Conservation (phyloP, 345 rosid species). For the Passiflora organensis region DNA sequence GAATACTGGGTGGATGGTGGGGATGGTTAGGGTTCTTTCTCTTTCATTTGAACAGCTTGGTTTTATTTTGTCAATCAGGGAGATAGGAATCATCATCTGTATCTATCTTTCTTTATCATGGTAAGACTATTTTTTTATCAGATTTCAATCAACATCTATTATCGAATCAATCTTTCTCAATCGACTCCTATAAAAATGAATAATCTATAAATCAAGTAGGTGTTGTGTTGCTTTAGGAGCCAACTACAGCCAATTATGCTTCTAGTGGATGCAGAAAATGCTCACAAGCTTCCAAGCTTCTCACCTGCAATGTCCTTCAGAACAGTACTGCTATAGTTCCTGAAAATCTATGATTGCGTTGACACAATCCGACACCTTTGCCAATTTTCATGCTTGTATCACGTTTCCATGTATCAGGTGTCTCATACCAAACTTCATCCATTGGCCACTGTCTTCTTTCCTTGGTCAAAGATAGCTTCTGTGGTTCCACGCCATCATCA, state of each 20-base stretch:
- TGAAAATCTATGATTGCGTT: background rate
- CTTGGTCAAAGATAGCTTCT: background rate
- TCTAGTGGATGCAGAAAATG: too few species aligned
- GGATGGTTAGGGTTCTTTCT: constrained; percentile 11
- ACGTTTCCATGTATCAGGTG: background rate
- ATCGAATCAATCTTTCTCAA: background rate
- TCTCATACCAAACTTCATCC: background rate
- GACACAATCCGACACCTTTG: constrained; percentile 14
- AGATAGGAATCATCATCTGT: background rate
- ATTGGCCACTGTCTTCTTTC: background rate
- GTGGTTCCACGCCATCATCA: background rate
- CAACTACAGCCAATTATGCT: too few species aligned
- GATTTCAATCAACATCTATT: background rate
- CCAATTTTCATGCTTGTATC: constrained; percentile 6
- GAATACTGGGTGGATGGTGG: constrained; percentile 17
- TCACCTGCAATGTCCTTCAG: too few species aligned
- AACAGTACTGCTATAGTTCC: background rate
- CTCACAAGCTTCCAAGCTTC: too few species aligned
- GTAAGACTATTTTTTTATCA: background rate
- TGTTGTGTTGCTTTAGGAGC: too few species aligned
- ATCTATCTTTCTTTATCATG: background rate
- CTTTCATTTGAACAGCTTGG: constrained; percentile 4
- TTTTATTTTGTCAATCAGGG: background rate
- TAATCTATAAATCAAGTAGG: too few species aligned
- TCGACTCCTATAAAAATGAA: too few species aligned